Evolutionary conservation across 176 grass and related monocot genomes (phyloP).

Genomic region (Triticum urartu): DNA sequence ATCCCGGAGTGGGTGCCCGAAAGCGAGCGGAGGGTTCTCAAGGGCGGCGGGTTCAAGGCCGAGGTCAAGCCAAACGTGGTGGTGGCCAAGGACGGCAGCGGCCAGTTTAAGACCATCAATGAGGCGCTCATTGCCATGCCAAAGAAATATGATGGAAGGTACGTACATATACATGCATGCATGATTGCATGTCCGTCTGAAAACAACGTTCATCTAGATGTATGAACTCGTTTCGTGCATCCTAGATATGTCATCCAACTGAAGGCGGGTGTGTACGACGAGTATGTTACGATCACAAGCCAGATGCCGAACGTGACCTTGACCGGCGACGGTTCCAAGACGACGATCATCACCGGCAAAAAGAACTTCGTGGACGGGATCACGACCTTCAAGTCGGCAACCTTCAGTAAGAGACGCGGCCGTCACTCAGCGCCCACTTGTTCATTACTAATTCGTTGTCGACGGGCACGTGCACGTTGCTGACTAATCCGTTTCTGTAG

Average conservation of each 20-base stretch:
- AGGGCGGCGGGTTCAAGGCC: constrained; percentile 47
- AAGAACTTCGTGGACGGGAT: constrained; percentile 67
- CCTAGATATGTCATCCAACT: constrained; percentile 67
- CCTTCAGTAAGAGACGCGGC: constrained; percentile 52
- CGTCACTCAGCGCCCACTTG: not conserved
- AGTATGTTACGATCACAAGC: constrained; percentile 53
- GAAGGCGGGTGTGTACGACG: constrained; percentile 77
- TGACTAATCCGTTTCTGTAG: constrained; percentile 10
- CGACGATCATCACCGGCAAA: constrained; percentile 62
- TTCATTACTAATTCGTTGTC: too few species aligned
- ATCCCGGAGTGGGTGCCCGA: constrained; percentile 53
- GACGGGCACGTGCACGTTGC: not conserved
- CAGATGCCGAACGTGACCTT: constrained; percentile 56
- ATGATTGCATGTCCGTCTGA: not conserved
- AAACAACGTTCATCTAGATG: not conserved
- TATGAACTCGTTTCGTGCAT: not conserved
- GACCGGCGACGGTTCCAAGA: constrained; percentile 61
- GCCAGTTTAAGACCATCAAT: constrained; percentile 80
- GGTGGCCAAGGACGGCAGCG: constrained; percentile 80
- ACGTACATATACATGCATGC: not conserved
- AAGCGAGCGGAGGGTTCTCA: constrained; percentile 51
- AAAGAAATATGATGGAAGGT: constrained; percentile 53
- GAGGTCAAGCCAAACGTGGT: constrained; percentile 47
- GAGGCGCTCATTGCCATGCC: constrained; percentile 72
- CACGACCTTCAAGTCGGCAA: constrained; percentile 79